phyloP scores from a whole-genome alignment of 2,329 filamentous ascomycete species.

The Trichoderma semiorbis region DNA sequence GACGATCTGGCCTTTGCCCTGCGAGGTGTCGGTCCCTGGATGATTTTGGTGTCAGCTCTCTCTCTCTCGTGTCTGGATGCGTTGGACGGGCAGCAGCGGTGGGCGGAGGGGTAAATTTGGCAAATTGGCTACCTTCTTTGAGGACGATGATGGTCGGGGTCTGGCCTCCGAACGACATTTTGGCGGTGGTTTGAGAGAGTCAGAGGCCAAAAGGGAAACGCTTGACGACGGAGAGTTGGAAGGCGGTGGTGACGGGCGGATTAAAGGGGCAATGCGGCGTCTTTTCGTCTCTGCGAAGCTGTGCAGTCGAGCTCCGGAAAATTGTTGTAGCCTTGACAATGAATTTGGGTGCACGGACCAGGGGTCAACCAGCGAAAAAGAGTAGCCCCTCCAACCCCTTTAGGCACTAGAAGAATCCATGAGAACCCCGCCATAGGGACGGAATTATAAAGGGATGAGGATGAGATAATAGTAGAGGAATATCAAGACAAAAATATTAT shows the following conservation, averaged over 20 bases:
- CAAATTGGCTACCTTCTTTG: constrained; percentile 76
- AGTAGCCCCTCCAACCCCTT: constrained; percentile 19
- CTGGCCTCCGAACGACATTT: constrained; percentile 95
- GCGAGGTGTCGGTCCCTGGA: constrained; percentile 95
- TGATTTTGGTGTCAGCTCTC: background rate
- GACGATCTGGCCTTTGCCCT: constrained; percentile 93
- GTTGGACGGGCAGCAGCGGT: constrained; percentile 22
- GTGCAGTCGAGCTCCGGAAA: constrained; percentile 47
- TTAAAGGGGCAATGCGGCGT: constrained; percentile 18
- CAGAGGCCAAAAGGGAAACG: background rate
- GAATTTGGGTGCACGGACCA: constrained; percentile 31
- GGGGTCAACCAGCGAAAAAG: background rate
- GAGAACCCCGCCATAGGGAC: constrained; percentile 11
- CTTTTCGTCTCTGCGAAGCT: constrained; percentile 32
- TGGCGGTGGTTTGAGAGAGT: constrained; percentile 26
- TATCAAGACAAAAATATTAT: background rate
- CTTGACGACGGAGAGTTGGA: constrained; percentile 8
- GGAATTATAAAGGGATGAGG: background rate
- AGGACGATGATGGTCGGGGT: constrained; percentile 97
- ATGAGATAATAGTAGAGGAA: too few relatives aligned
- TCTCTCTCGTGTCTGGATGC: background rate
- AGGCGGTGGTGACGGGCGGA: constrained; percentile 18
- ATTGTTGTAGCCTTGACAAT: constrained; percentile 43
- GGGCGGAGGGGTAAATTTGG: constrained; percentile 37
- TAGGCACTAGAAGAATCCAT: constrained; percentile 10